phyloP scores from a whole-genome alignment of 2,329 filamentous ascomycete species.

The Aspergillus novofumigatus region DNA sequence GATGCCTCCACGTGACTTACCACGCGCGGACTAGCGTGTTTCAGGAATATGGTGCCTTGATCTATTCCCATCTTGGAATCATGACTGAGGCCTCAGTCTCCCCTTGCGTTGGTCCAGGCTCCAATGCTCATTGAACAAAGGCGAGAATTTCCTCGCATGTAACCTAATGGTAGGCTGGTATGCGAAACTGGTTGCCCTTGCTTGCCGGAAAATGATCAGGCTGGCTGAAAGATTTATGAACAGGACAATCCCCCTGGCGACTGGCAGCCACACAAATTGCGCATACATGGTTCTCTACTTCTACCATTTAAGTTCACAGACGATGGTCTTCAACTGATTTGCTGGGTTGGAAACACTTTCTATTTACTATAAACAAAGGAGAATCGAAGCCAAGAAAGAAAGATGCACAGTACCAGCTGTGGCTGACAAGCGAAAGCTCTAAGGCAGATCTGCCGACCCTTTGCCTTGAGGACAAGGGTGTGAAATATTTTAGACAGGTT shows the following conservation, averaged over 20 bases:
- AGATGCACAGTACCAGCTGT: background rate
- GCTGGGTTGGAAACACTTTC: background rate
- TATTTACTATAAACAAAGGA: background rate
- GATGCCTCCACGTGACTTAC: constrained; percentile 18
- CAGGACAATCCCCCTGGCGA: background rate
- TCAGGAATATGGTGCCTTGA: constrained; percentile 19
- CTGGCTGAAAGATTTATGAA: background rate
- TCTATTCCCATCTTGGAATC: constrained; percentile 14
- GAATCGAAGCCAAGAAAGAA: background rate
- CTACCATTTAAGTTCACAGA: background rate
- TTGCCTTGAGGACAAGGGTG: background rate
- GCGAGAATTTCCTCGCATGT: background rate
- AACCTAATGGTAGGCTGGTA: background rate
- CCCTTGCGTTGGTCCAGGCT: background rate
- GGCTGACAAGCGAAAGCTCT: background rate
- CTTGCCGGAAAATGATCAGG: background rate
- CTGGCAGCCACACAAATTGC: background rate
- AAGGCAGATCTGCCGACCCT: background rate
- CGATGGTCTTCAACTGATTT: background rate
- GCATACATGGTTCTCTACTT: background rate
- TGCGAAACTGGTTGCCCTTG: background rate
- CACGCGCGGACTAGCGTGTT: constrained; percentile 23
- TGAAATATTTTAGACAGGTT: background rate
- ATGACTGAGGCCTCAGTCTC: constrained; percentile 4
- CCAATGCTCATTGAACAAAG: background rate